Percentiles rank a stretch among this genome's conserved stretches.
Evolutionary conservation across 1,139 yeast species (phyloP).

Genomic region (Sugiyamaella neomexicana): DNA sequence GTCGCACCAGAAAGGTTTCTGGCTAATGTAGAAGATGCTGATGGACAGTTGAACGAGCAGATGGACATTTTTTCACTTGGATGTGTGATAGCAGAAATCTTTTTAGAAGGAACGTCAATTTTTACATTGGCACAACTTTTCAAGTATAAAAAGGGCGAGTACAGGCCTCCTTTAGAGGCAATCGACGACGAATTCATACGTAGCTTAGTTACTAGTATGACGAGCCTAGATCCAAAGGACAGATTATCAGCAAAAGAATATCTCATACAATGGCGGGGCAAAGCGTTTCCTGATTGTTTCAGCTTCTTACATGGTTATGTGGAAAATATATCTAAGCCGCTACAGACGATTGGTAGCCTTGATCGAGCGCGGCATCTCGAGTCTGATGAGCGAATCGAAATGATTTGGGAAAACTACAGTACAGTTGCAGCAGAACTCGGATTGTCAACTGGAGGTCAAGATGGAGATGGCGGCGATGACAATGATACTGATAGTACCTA

Average conservation of each 20-base stretch:
- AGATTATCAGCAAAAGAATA: slow-evolving; percentile 59
- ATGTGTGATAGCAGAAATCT: slow-evolving; percentile 88
- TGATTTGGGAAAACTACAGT: slow-evolving; percentile 58
- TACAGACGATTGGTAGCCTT: slow-evolving; percentile 24
- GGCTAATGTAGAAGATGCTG: slow-evolving; percentile 30
- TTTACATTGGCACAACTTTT: slow-evolving; percentile 85
- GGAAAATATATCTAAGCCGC: slow-evolving; percentile 45
- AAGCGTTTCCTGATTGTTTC: slow-evolving; percentile 69
- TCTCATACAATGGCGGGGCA: slow-evolving; percentile 49
- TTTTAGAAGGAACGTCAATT: slow-evolving; percentile 80
- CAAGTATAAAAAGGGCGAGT: slow-evolving; percentile 72
- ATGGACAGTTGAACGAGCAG: slow-evolving; percentile 49
- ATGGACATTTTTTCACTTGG: slow-evolving; percentile 93
- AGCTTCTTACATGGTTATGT: slow-evolving; percentile 73
- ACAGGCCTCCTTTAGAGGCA: slow-evolving; percentile 57
- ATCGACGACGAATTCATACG: slow-evolving; percentile 54
- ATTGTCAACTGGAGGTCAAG: slow-evolving; percentile 34
- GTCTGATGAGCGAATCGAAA: slow-evolving; percentile 61
- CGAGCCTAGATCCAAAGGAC: slow-evolving; percentile 58
- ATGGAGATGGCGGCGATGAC: too few relatives aligned
- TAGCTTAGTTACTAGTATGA: slow-evolving; percentile 60
- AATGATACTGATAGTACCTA: slow-evolving; percentile 14
- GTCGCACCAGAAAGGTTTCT: slow-evolving; percentile 92
- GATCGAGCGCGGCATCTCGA: slow-evolving; percentile 40
- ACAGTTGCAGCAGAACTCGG: slow-evolving; percentile 51